Evolutionary conservation across 176 grass and related monocot genomes (phyloP), one percentile per base, ranked within the genome.

Genomic region (Carex kokanica): DNA sequence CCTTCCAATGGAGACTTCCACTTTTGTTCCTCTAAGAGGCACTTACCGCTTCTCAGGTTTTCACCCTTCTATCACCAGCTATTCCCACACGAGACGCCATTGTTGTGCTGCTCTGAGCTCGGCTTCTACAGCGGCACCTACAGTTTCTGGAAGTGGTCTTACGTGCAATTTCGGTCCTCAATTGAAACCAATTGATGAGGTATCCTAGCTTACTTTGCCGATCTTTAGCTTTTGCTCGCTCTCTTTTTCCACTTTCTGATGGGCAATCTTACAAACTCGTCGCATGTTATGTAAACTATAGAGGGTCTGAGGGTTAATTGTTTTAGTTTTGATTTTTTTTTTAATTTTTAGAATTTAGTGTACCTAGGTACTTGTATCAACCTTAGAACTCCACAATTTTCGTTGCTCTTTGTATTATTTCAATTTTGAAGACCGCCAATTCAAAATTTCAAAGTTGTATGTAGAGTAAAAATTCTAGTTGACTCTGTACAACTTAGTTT

Each of bases 121-220:
- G 13, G 40, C 41, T 17, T 82, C 40, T 6, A 53, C 45, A 49
- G 45, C 9, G 45, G 10, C 45, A 49, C 45, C 45, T 49, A 49
- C 41, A n/a, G 13, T 67, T 32, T 41, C 80, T 1, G 38, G 21
- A 9, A 53, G 20, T 25, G 38, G 6, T 10, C 2, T 32, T 34
- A 12, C 80, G 11, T 18, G 14, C 18, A 31, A 25, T 25, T 24
- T 34, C 2, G 34, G 40, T n/a, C 32, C 61, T 54, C 59, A 14
- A 16, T 68, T 68, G 80, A 67, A 82, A 16, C 41, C 80, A 18
- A 18, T 68, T 12, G 61, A 82, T 11, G 60, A 54, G 80, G 80
- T 82, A 51, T 64, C 8, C 8, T 17, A 38, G 21, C 25, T 79
- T 79, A 60, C 5, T 18, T 79, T 23, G 10, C 5, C 7, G 5